Base-by-base conservation (phyloP, 1,284 basidiomycete genomes). In the Clitocybe nebularis region DNA sequence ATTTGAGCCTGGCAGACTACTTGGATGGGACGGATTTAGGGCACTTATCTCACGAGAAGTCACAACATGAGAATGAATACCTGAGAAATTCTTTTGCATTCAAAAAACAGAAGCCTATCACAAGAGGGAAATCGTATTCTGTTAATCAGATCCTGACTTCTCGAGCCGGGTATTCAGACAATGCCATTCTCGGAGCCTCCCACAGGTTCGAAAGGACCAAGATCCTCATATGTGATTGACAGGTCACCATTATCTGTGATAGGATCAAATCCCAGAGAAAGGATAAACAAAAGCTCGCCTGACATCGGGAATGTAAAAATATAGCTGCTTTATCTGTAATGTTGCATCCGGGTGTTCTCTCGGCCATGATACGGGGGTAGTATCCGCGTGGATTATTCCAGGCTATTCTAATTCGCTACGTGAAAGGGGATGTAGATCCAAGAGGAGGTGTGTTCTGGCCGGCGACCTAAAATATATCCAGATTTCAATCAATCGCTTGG, bases 161-260 rank as follows among this genome's bases (percentile, higher is more conserved):
- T 48, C 49, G 30, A 48, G 39, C 47, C 48, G 45, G 48, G 45
- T 26, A 45, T 50, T 50, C 38, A 49, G 47, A 38, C 23, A 42
- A 40, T 29, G 33, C 43, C 44, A 36, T 30, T 34, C 32, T 34
- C 17, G 30, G 42, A 37, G 45, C 38, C 38, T 52, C 48, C 43
- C 45, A 14, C 16, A 43, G 37, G 39, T 23, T n/a, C 20, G 25
- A 34, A 36, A 21, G 41, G 32, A 24, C 22, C 20, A 33, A 28
- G 36, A 29, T 41, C 13, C 33, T 21, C 40, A 34, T n/a, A n/a
- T n/a, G n/a, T 55, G 52, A 57, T 53, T 48, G 47, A 52, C 54
- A 54, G 42, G 30, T 28, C 34, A 28, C 23, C 44, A 35, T 52
- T 45, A 44, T 46, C 36, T 41, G 45, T 47, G 49, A 53, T 55